Base-by-base conservation (phyloP, 2,329 filamentous ascomycete species). In the Aplosporella prunicola region DNA sequence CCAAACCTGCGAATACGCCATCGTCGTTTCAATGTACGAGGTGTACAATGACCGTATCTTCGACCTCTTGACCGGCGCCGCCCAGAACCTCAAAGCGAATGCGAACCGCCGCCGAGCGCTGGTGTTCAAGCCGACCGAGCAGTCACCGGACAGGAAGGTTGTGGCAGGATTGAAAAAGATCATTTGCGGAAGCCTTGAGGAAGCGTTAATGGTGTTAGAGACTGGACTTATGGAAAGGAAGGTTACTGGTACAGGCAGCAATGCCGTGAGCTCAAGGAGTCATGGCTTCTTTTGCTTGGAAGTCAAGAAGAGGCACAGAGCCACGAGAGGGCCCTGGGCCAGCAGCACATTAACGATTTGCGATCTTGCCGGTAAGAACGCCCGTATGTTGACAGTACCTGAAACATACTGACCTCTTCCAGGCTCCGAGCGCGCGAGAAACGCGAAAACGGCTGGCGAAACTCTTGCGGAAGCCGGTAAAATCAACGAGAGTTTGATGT, bases 41-140 rank as follows among this genome's bases (percentile, higher is more conserved):
- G 89, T 98, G 1, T 95, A 98, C 66, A 98, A 98, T 54, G 89
- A 98, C 62, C 80, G 88, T 23, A 96, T 98, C 47, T 96, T 93
- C 57, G 91, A 98, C 52, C 76, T 98, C 0, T 68, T 98, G 1
- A 82, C 81, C 0, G 68, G 71, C 0, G 71, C 74, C 3, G 61
- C 68, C 15, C 72, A 72, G 44, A 72, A 71, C 23, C 69, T 70
- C 5, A 80, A 66, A 44, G 53, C 58, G 32, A 60, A 61, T 18
- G 63, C 60, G 18, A 60, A 67, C n/a, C 67, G 68, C 44, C 78
- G 91, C n/a, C 76, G 88, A 18, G 79, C 85, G 0, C 64, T 98
- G 2, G 68, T 94, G 0, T 98, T 95, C 72, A 98, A 95, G 59
- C 78, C 79, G 16, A 96, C 91, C 0, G 88, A 95, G 60, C 68